Conservation (phyloP, 768 basidiomycete species). For the Chalciporus pseudorubinellus region DNA sequence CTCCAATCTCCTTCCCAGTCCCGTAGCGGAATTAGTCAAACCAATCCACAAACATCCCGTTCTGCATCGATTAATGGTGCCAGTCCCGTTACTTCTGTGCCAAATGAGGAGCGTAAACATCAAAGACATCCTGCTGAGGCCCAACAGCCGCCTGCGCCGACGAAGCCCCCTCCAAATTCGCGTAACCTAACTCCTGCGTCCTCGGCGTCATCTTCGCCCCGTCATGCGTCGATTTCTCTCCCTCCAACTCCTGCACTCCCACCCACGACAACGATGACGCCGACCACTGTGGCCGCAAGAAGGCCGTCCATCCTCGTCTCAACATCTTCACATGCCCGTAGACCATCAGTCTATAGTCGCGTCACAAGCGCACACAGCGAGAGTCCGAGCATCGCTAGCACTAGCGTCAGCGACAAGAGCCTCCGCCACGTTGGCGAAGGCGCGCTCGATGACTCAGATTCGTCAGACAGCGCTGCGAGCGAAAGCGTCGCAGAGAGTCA, state of each 20-base stretch:
- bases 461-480: constrained; percentile 37
- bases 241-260: constrained; percentile 33
- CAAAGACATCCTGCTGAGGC: constrained; percentile 15
- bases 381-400: constrained; percentile 32
- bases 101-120: constrained; percentile 25
- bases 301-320: constrained; percentile 40
- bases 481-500: constrained; percentile 19
- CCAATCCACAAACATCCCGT: constrained; percentile 9
- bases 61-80: constrained; percentile 17
- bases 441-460: constrained; percentile 76
- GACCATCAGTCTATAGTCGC: constrained; percentile 42
- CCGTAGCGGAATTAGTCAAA: constrained; percentile 10
- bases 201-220: constrained; percentile 58
- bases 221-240: constrained; percentile 34
- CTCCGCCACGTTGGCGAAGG: constrained; percentile 72
- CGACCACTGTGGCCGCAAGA: constrained; percentile 42
- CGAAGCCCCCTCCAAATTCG: constrained; percentile 36
- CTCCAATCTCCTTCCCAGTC: constrained; percentile 26
- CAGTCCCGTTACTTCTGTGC: constrained; percentile 24
- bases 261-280: constrained; percentile 41
- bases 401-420: constrained; percentile 42
- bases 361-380: constrained; percentile 32
- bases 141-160: constrained; percentile 11
- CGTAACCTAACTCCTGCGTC: constrained; percentile 56
- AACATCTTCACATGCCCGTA: constrained; percentile 30